Conservation (phyloP, 1,284 basidiomycete species). For the Ustilago bromivora region DNA sequence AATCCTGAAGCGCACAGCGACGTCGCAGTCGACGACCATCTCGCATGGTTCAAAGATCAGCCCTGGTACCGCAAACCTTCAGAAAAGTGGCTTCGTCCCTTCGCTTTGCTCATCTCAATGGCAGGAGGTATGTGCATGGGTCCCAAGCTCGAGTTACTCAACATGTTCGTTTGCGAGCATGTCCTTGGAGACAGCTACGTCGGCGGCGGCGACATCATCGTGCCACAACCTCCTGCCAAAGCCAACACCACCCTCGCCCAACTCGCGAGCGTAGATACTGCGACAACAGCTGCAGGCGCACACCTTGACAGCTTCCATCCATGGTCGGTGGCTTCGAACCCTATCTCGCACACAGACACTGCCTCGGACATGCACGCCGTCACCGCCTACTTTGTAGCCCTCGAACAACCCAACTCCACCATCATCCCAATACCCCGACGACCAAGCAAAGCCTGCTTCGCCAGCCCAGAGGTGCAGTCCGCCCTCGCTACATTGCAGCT, state of each 20-base stretch:
- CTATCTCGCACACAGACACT: not conserved
- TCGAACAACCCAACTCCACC: conserved; percentile 36
- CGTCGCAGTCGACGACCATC: conserved; percentile 43
- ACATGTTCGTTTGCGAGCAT: conserved; percentile 63
- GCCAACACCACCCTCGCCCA: conserved; percentile 3
- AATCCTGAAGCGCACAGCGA: not conserved
- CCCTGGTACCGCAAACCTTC: conserved; percentile 62
- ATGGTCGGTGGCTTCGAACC: conserved; percentile 11
- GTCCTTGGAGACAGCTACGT: conserved; percentile 44
- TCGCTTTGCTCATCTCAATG: conserved; percentile 58
- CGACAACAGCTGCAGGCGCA: not conserved
- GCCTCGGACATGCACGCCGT: conserved; percentile 14
- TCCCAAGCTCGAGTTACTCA: conserved; percentile 62
- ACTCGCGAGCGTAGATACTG: not conserved
- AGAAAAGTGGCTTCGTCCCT: conserved; percentile 59
- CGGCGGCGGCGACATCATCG: conserved; percentile 28
- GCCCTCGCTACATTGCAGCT: conserved; percentile 57
- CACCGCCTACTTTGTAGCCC: conserved; percentile 21
- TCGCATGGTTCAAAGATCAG: conserved; percentile 50
- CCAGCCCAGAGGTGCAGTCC: conserved; percentile 52
- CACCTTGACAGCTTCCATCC: conserved; percentile 27
- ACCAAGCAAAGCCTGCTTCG: conserved; percentile 49
- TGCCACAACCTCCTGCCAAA: conserved; percentile 18
- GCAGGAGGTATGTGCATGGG: conserved; percentile 62
- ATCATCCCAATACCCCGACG: conserved; percentile 33